Conservation (phyloP, 176 grass and related monocot genomes). For the Canna indica region DNA sequence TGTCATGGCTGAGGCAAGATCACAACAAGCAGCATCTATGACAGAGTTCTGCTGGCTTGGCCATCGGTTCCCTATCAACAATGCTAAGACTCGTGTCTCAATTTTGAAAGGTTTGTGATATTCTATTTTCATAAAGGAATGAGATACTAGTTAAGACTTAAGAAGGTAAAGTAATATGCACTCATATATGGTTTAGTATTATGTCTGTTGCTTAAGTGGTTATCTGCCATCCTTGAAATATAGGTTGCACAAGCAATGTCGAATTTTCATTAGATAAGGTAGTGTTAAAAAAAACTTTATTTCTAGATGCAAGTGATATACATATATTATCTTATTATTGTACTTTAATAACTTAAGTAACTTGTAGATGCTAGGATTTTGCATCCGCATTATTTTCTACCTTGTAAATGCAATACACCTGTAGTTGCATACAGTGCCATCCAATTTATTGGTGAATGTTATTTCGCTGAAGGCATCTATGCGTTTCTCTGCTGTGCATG, state of each 20-base stretch:
- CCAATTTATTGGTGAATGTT: background rate
- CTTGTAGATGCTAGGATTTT: too few species aligned
- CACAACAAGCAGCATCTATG: conserved; percentile 91
- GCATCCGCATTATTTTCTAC: background rate
- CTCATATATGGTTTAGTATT: too few species aligned
- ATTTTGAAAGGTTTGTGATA: conserved; percentile 79
- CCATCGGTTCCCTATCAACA: conserved; percentile 71
- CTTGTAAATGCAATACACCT: background rate
- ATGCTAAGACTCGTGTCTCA: conserved; percentile 91
- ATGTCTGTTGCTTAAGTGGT: too few species aligned
- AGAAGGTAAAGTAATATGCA: background rate
- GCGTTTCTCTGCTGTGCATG: background rate
- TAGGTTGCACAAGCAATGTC: too few species aligned
- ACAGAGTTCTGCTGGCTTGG: conserved; percentile 93
- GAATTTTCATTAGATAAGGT: too few species aligned
- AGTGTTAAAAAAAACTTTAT: too few species aligned
- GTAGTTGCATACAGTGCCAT: background rate
- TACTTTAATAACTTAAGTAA: too few species aligned
- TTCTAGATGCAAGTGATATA: too few species aligned
- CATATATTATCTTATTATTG: too few species aligned
- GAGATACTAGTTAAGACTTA: background rate
- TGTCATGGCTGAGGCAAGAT: conserved; percentile 87
- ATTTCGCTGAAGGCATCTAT: background rate
- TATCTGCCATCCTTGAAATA: too few species aligned
- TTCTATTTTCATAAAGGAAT: conserved; percentile 15